phyloP scores from a whole-genome alignment of 345 rosid species.

The Salix udensis region DNA sequence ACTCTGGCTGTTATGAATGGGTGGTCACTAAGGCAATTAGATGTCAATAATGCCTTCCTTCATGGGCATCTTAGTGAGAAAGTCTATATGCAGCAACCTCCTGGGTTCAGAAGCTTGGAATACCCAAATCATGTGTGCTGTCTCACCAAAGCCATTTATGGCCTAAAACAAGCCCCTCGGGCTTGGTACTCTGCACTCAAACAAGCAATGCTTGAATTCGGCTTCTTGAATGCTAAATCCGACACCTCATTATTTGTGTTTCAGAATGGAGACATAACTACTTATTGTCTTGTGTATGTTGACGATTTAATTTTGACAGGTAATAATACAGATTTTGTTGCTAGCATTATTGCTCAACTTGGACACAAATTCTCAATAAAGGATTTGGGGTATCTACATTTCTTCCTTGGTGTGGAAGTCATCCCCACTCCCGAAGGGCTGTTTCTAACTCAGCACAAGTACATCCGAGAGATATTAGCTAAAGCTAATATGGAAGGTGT shows the following conservation, averaged over 20 bases:
- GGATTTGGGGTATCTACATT: neutral
- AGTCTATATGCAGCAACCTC: rapidly evolving
- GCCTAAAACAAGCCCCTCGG: too few species aligned
- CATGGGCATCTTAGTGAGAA: neutral
- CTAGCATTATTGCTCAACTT: too few species aligned
- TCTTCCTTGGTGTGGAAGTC: neutral
- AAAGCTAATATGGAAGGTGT: neutral
- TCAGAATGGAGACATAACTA: neutral
- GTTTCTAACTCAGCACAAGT: neutral
- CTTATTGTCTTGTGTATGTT: neutral
- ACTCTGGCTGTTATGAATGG: neutral
- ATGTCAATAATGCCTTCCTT: neutral
- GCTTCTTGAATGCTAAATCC: too few species aligned
- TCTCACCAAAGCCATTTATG: neutral
- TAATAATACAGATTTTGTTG: too few species aligned
- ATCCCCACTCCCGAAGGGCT: neutral
- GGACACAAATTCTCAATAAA: neutral
- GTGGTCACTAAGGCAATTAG: neutral
- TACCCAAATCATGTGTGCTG: neutral
- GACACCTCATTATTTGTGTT: neutral
- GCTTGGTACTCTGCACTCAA: neutral
- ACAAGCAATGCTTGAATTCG: rapidly evolving
- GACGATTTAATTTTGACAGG: neutral
- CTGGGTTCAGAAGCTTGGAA: neutral
- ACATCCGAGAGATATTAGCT: rapidly evolving